Base-by-base conservation (phyloP, 2,329 filamentous ascomycete genomes). In the Talaromyces atroroseus region DNA sequence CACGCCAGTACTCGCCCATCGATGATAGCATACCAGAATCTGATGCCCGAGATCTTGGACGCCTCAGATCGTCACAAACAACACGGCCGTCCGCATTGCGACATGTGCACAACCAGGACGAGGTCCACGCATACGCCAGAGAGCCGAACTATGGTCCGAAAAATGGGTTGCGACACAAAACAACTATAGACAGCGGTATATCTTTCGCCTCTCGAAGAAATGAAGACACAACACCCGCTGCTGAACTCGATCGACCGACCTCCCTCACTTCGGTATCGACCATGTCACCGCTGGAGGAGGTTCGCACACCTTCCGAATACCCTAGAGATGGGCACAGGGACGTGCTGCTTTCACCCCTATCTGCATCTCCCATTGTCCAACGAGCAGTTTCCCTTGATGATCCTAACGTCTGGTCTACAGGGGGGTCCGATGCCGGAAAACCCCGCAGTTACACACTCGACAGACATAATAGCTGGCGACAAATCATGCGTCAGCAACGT, bases 261-360 rank as follows among this genome's bases (percentile, higher is more conserved):
- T 77, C 75, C 14, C 66, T 77, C 49, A 76, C 74, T 12, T 77
- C 75, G 5, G 63, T 72, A 2, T 76, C 74, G 2, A 76, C 75
- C 11, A 71, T 67, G 32, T 77, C 75, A 16, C 71, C 74, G 10
- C 47, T 69, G 2, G 73, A 75, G 16, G 74, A 76, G 58, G 55
- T 23, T 23, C 40, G 20, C 40, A 44, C 40, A 14, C 71, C 73
- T 20, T 36, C 32, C 2, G 72, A 73, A 56, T 62, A 62, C 21
- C 62, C 63, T 24, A 66, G 65, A 52, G 68, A 72, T 54, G 62
- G 62, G 20, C 62, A 62, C 32, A 68, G 65, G 51, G 68, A 73
- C 29, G 63, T 66, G 18, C 61, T 74, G 20, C 56, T 71, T 10
- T 76, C 73, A 2, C 73, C 74, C 8, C 61, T 74, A 21, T 71